Evolutionary conservation across 805 yeast genomes (phyloP).

Genomic region (Metschnikowia lochheadii): DNA sequence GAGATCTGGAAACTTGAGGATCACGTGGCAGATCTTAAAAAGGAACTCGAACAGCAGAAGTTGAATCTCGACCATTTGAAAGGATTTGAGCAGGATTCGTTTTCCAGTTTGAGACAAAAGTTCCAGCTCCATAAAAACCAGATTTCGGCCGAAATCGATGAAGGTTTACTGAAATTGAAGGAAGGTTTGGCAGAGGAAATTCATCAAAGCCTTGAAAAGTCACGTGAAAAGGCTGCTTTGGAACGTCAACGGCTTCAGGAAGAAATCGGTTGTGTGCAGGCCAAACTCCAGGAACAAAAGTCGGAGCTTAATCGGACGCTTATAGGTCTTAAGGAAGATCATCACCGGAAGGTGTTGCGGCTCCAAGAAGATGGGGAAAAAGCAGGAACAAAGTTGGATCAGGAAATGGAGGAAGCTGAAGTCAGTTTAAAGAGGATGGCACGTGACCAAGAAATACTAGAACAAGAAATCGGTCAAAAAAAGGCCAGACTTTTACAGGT

Average conservation of each 20-base stretch:
- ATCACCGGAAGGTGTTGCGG: slow-evolving; percentile 17
- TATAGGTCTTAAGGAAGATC: slow-evolving; percentile 24
- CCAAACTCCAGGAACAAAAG: slow-evolving; percentile 9
- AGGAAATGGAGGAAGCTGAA: slow-evolving; percentile 10
- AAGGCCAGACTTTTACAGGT: not conserved
- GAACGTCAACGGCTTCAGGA: not conserved
- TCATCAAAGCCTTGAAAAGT: slow-evolving; percentile 21
- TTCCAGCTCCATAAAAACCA: slow-evolving; percentile 19
- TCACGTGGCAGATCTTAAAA: slow-evolving; percentile 34
- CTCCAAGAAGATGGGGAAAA: slow-evolving; percentile 11
- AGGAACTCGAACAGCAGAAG: slow-evolving; percentile 30
- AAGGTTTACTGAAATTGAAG: slow-evolving; percentile 22
- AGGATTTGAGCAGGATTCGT: slow-evolving; percentile 20
- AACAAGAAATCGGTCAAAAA: not conserved
- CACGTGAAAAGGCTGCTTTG: not conserved
- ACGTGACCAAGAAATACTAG: not conserved
- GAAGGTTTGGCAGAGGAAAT: slow-evolving; percentile 30
- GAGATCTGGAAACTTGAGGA: slow-evolving; percentile 32
- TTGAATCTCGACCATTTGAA: slow-evolving; percentile 31
- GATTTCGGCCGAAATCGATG: slow-evolving; percentile 19
- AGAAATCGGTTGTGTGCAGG: slow-evolving; percentile 6
- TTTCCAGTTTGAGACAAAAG: slow-evolving; percentile 11
- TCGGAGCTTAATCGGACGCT: slow-evolving; percentile 22
- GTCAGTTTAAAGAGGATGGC: not conserved
- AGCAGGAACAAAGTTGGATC: slow-evolving; percentile 15